Percentiles rank a stretch among this genome's conserved stretches.
These are phyloP conservation scores for Mycena haematopus DNA, from an alignment of 768 basidiomycete genomes.

Conservation along the genomic window DNA sequence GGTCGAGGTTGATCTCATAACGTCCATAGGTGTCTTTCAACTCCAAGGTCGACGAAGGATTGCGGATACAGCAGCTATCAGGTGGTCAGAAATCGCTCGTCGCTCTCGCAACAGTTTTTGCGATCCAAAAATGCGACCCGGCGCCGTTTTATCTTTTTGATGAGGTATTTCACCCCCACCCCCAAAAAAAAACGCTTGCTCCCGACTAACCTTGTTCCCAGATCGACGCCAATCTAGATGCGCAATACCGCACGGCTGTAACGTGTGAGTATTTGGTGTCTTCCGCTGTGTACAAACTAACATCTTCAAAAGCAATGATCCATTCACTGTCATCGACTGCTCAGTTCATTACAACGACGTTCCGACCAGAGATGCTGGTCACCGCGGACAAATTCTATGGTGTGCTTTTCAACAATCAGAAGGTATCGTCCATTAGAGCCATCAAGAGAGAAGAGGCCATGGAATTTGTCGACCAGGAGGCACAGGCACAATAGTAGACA, in stretches of 20 bases:
- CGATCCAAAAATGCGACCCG: conserved; percentile 99
- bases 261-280: conserved; percentile 63
- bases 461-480: conserved; percentile 83
- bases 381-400: conserved; percentile 98
- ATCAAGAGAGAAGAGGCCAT: conserved; percentile 92
- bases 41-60: conserved; percentile 95
- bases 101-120: conserved; percentile 95
- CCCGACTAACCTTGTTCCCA: conserved; percentile 33
- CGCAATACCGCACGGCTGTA: conserved; percentile 96
- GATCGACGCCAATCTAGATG: conserved; percentile 98
- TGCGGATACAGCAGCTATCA: conserved; percentile 95
- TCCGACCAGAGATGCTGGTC: conserved; percentile 96
- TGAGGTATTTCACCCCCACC: conserved; percentile 68
- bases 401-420: conserved; percentile 94
- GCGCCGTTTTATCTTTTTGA: conserved; percentile 99
- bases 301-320: conserved; percentile 78
- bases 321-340: conserved; percentile 85
- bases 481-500: conserved; percentile 39
- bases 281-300: background rate
- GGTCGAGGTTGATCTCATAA: conserved; percentile 7
- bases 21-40: conserved; percentile 90
- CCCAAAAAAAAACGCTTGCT: background rate
- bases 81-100: conserved; percentile 98
- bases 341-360: conserved; percentile 98
- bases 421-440: conserved; percentile 86